Evolutionary conservation across 1,139 yeast genomes (phyloP).

Genomic region (Keqinozyma sinolaborantium): DNA sequence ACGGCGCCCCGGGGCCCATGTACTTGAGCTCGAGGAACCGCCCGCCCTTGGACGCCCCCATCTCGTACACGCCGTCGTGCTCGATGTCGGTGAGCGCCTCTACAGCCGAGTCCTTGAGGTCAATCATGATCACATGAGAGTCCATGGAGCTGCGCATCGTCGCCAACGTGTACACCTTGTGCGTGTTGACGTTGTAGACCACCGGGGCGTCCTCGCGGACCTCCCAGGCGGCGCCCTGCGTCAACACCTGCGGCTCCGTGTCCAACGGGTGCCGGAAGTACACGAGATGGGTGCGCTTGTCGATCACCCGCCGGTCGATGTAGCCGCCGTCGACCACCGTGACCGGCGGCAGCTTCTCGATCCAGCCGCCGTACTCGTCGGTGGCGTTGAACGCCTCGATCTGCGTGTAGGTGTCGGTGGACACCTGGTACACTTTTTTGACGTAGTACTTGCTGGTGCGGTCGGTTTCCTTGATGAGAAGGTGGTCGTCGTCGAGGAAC

Average conservation of each 20-base stretch:
- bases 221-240: slow-evolving; percentile 64
- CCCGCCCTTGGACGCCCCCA: slow-evolving; percentile 51
- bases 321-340: slow-evolving; percentile 51
- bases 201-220: slow-evolving; percentile 53
- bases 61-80: slow-evolving; percentile 27
- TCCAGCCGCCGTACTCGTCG: slow-evolving; percentile 58
- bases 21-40: slow-evolving; percentile 53
- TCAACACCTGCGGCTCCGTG: slow-evolving; percentile 38
- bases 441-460: slow-evolving; percentile 62
- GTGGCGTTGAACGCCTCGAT: slow-evolving; percentile 15
- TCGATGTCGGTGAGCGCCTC: slow-evolving; percentile 19
- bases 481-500: slow-evolving; percentile 60
- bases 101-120: slow-evolving; percentile 9
- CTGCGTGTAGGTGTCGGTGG: slow-evolving; percentile 9
- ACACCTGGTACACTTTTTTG: slow-evolving; percentile 43
- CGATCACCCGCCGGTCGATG: slow-evolving; percentile 65
- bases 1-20: slow-evolving; percentile 65
- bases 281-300: slow-evolving; percentile 67
- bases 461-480: slow-evolving; percentile 67
- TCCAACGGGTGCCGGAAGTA: slow-evolving; percentile 52
- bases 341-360: slow-evolving; percentile 38
- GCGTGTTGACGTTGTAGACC: slow-evolving; percentile 49
- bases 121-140: slow-evolving; percentile 25
- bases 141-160: slow-evolving; percentile 42
- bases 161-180: slow-evolving; percentile 60